A percentile compares a stretch with the other conserved stretches of the same genome.
phyloP scores from a whole-genome alignment of 768 basidiomycete genomes.

The Serendipita sp. region DNA sequence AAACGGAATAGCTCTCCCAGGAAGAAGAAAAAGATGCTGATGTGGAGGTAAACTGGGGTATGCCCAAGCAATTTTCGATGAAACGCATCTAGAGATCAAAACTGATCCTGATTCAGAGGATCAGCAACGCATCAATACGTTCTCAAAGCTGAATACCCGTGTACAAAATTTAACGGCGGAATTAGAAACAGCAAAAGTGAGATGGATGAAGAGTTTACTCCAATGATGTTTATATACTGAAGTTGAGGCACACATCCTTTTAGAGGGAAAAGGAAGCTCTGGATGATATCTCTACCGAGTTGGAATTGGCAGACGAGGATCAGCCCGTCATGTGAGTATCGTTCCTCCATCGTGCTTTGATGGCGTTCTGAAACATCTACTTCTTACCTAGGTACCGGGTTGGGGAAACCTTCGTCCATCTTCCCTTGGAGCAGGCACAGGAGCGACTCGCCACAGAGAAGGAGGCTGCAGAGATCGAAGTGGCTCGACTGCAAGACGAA shows the following conservation, averaged over 20 bases:
- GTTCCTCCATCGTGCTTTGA: not conserved
- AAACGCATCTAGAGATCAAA: conserved; percentile 3
- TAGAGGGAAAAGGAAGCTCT: conserved; percentile 92
- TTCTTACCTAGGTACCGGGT: conserved; percentile 53
- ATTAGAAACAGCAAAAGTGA: conserved; percentile 56
- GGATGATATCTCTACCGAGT: conserved; percentile 72
- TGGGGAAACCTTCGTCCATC: conserved; percentile 76
- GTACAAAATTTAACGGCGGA: conserved; percentile 55
- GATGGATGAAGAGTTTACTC: conserved; percentile 6
- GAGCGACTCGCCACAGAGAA: conserved; percentile 59
- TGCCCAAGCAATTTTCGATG: conserved; percentile 14
- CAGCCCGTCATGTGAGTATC: conserved; percentile 51
- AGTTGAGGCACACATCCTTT: conserved; percentile 2
- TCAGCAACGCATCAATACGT: conserved; percentile 79
- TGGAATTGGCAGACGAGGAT: conserved; percentile 81
- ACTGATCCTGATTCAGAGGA: conserved; percentile 33
- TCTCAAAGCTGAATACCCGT: conserved; percentile 81
- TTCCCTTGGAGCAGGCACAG: conserved; percentile 51
- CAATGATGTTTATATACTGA: not conserved
- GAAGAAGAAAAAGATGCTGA: conserved; percentile 62
- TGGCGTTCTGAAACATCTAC: not conserved
- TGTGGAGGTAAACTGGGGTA: conserved; percentile 76
- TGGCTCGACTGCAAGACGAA: conserved; percentile 31
- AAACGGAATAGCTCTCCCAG: conserved; percentile 38
- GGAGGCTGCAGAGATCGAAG: conserved; percentile 36